Base-by-base conservation (phyloP, 2,329 filamentous ascomycete species). In the Ilyonectria robusta region DNA sequence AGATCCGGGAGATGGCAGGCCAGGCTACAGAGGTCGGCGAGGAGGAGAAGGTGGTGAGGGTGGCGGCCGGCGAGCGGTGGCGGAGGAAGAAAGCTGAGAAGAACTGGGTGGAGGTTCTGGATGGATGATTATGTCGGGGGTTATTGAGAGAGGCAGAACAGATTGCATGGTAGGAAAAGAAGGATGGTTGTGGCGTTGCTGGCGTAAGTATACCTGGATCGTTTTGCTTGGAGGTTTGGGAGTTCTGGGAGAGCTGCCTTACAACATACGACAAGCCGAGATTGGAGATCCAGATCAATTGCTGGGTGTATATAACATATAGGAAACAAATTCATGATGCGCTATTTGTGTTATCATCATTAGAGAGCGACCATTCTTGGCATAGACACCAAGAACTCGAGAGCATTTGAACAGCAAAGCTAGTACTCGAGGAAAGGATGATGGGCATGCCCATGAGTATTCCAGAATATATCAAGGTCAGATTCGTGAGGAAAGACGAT, bases 1-100 rank as follows among this genome's bases (percentile, higher is more conserved):
- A 87, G 70, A 86, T 89, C 67, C 86, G 86, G 71, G 85, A 89
- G 77, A 82, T 88, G 77, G 84, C 86, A 2, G 82, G 81, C 7
- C 82, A 87, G 69, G 85, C 85, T 2, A 84, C 84, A 46, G 82
- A 85, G 67, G 84, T 85, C 75, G 81, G 84, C 15, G 85, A 87
- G 68, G 82, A 84, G 53, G 88, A 90, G 79, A 82, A 79, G 46
- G 80, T 86, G 33, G 83, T 90, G 65, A 81, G 85, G 19, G 80
- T 84, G 48, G 85, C 85, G 23, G 86, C 88, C 2, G 81, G 82
- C 47, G 84, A 86, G 70, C 76, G 87, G 57, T 86, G 82, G 75
- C 81, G 83, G 73, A 79, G 87, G 62, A 84, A 84, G 72, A 79
- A 81, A 71, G 80, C 84, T 31, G 86, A 88, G 80, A 82, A 80